Evolutionary conservation across 805 yeast species (phyloP).

Genomic region (Wickerhamiella brachini): DNA sequence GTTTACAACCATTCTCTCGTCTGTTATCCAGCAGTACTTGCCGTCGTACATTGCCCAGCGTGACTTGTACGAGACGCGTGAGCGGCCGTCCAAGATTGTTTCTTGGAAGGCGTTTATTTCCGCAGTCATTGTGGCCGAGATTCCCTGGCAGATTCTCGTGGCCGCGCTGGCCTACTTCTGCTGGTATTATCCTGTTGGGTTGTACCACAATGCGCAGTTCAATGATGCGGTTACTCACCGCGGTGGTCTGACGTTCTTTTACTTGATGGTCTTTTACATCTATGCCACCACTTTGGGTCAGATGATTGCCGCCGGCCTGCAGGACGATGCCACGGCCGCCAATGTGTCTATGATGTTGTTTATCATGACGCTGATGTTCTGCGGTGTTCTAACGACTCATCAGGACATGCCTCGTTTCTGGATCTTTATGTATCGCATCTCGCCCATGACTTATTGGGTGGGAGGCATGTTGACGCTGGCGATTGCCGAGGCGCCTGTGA

Average conservation of each 20-base stretch:
- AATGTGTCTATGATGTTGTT: constrained; percentile 43
- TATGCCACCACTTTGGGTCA: constrained; percentile 41
- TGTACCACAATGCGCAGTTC: constrained; percentile 31
- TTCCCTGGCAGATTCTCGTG: constrained; percentile 42
- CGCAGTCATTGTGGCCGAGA: constrained; percentile 41
- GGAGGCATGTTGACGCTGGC: constrained; percentile 38
- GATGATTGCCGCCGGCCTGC: constrained; percentile 43
- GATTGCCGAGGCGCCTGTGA: constrained; percentile 38
- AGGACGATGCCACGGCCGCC: constrained; percentile 54
- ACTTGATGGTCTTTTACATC: constrained; percentile 35
- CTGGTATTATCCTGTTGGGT: constrained; percentile 37
- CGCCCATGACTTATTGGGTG: constrained; percentile 59
- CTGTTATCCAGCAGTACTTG: constrained; percentile 49
- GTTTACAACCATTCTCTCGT: constrained; percentile 43
- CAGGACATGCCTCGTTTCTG: constrained; percentile 62
- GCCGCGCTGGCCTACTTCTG: constrained; percentile 41
- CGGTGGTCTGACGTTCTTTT: constrained; percentile 38
- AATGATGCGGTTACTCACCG: constrained; percentile 34
- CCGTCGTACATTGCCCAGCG: constrained; percentile 43
- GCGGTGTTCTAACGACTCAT: constrained; percentile 54
- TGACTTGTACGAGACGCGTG: constrained; percentile 56
- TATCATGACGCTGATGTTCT: constrained; percentile 46
- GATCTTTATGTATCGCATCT: constrained; percentile 67
- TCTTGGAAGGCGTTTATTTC: constrained; percentile 52
- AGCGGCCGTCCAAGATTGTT: constrained; percentile 55